A percentile compares a stretch with the other conserved stretches of the same genome.
These are phyloP conservation scores for Purpureocillium lavendulum DNA, from an alignment of 2,329 filamentous ascomycete genomes.

Conservation along the genomic window DNA sequence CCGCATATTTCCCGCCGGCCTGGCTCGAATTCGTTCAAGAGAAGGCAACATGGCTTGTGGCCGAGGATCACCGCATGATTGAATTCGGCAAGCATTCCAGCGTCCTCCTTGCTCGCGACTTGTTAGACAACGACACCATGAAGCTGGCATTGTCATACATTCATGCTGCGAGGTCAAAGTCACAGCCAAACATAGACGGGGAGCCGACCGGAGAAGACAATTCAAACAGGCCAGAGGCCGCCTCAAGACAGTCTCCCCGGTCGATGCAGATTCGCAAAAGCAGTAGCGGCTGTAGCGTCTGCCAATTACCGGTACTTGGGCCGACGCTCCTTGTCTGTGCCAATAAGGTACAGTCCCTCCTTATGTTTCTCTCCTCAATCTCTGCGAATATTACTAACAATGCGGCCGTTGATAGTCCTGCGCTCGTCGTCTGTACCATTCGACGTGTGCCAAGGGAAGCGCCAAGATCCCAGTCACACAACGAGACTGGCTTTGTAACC, in stretches of 20 bases:
- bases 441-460: conserved; percentile 31
- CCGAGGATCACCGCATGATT: conserved; percentile 35
- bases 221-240: conserved; percentile 7
- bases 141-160: conserved; percentile 33
- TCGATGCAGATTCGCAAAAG: conserved; percentile 31
- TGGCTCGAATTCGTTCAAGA: conserved; percentile 43
- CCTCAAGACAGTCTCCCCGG: conserved; percentile 19
- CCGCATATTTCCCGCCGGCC: conserved; percentile 40
- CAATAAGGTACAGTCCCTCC: conserved; percentile 33
- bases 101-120: conserved; percentile 39
- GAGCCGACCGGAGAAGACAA: conserved; percentile 2
- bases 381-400: conserved; percentile 9
- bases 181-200: conserved; percentile 6
- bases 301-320: conserved; percentile 38
- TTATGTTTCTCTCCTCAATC: background rate
- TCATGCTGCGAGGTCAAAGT: conserved; percentile 29
- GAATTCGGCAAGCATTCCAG: conserved; percentile 48
- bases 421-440: conserved; percentile 37
- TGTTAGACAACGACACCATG: conserved; percentile 36
- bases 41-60: conserved; percentile 44
- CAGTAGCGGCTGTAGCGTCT: conserved; percentile 37
- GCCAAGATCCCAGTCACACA: conserved; percentile 26
- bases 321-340: conserved; percentile 39
- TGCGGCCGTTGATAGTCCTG: conserved; percentile 25
- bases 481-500: conserved; percentile 35